A percentile compares a stretch with the other conserved stretches of the same genome.
These are phyloP conservation scores for Polyporus tsugae DNA, from an alignment of 1,284 basidiomycete species.

Conservation along the genomic window DNA sequence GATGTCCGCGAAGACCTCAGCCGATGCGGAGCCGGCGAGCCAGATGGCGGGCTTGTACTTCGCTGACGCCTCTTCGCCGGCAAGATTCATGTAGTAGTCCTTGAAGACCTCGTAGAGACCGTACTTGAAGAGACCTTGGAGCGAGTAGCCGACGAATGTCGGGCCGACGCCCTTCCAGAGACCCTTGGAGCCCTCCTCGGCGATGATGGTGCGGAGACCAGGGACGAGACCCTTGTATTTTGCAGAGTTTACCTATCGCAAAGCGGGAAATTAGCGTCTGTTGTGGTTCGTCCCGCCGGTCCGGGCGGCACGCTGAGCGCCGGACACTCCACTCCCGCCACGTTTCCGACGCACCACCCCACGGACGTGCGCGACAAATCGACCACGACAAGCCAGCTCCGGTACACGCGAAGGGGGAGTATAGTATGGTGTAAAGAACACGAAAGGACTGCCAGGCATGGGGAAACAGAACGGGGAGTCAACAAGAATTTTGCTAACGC, in stretches of 20 bases:
- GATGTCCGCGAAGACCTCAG: constrained; percentile 95
- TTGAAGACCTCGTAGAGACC: constrained; percentile 98
- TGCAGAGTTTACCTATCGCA: constrained; percentile 73
- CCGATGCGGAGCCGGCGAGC: constrained; percentile 92
- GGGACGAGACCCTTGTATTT: constrained; percentile 82
- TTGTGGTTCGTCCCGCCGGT: not conserved
- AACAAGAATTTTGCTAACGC: not conserved
- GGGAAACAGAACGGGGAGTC: not conserved
- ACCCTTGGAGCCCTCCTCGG: constrained; percentile 85
- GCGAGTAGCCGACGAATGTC: constrained; percentile 92
- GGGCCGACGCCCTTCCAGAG: constrained; percentile 96
- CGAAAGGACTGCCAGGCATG: not conserved
- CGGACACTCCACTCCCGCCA: not conserved
- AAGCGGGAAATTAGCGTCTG: not conserved
- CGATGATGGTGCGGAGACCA: constrained; percentile 79
- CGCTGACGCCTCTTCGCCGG: constrained; percentile 84
- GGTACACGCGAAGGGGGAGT: not conserved
- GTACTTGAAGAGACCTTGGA: constrained; percentile 98
- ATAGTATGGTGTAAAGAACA: too few relatives aligned
- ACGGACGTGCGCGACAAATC: not conserved
- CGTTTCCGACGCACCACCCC: not conserved
- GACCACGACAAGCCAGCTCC: not conserved
- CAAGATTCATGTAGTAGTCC: constrained; percentile 86
- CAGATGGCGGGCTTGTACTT: constrained; percentile 95
- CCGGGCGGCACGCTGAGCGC: not conserved